phyloP scores from a whole-genome alignment of 345 rosid species.

The Hibiscus trionum region DNA sequence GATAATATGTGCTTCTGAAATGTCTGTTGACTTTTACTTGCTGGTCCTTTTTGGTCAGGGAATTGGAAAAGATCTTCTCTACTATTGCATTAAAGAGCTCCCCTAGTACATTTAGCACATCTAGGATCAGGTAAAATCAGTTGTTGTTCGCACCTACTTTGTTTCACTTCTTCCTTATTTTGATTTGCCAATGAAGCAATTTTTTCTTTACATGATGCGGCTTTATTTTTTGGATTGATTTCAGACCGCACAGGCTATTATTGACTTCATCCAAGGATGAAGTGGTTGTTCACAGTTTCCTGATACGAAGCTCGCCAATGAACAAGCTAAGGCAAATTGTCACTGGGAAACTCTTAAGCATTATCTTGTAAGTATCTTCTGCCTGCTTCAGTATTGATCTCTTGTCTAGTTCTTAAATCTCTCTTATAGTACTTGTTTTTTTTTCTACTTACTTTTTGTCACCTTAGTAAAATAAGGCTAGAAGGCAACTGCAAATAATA shows the following conservation, averaged over 20 bases:
- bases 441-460: neutral
- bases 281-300: slow-evolving; percentile 30
- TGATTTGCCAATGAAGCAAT: neutral
- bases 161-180: neutral
- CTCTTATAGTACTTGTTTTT: neutral
- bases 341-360: slow-evolving; percentile 85
- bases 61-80: slow-evolving; percentile 71
- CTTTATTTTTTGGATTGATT: slow-evolving; percentile 26
- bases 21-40: neutral
- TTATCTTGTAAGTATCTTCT: slow-evolving; percentile 65
- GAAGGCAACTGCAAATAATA: neutral
- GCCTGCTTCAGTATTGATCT: slow-evolving; percentile 8
- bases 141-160: neutral
- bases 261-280: slow-evolving; percentile 27
- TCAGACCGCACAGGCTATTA: slow-evolving; percentile 44
- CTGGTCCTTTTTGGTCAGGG: slow-evolving; percentile 37
- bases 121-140: slow-evolving; percentile 27
- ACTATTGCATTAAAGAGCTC: slow-evolving; percentile 77
- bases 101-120: slow-evolving; percentile 43
- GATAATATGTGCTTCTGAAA: slow-evolving; percentile 12
- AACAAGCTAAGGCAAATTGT: slow-evolving; percentile 38
- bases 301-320: slow-evolving; percentile 34
- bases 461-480: neutral
- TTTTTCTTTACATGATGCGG: neutral
- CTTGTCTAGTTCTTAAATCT: neutral